Conservation (phyloP, 1,139 yeast species). For the Candida sp. region DNA sequence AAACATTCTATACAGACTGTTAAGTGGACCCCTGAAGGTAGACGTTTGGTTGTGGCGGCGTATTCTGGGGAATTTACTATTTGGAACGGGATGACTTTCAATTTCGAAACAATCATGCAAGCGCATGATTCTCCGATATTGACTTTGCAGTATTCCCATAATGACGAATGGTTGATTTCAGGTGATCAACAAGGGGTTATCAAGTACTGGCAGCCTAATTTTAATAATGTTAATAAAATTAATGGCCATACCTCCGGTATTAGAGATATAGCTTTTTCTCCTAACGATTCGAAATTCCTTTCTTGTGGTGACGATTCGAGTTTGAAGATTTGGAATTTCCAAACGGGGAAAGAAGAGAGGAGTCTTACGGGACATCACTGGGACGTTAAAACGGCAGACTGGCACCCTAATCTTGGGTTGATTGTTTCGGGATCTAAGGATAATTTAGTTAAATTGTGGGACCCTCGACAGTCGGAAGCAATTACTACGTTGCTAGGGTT, state of each 20-base stretch:
- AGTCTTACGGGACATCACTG: constrained; percentile 90
- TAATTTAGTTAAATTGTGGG: constrained; percentile 92
- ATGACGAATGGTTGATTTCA: constrained; percentile 90
- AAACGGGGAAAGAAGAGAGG: constrained; percentile 83
- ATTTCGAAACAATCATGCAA: constrained; percentile 96
- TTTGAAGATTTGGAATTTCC: constrained; percentile 91
- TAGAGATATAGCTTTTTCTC: constrained; percentile 85
- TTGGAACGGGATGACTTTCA: constrained; percentile 96
- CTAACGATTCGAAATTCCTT: constrained; percentile 85
- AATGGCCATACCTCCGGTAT: constrained; percentile 80
- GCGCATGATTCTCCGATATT: constrained; percentile 94
- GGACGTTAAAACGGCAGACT: constrained; percentile 97
- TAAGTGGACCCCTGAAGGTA: constrained; percentile 96
- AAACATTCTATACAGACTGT: constrained; percentile 89
- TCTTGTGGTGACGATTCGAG: constrained; percentile 92
- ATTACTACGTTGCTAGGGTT: constrained; percentile 85
- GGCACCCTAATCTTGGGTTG: constrained; percentile 91
- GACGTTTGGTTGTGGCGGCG: constrained; percentile 85
- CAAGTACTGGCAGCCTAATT: constrained; percentile 98
- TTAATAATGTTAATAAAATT: constrained; percentile 88
- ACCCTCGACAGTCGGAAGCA: constrained; percentile 76
- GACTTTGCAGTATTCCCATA: constrained; percentile 77
- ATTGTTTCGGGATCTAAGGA: constrained; percentile 91
- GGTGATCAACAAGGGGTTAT: constrained; percentile 92
- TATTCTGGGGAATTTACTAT: constrained; percentile 95